Evolutionary conservation across 2,329 filamentous ascomycete species (phyloP), one percentile per base, ranked within the genome.

Genomic region (Pseudogymnoascus sp.): DNA sequence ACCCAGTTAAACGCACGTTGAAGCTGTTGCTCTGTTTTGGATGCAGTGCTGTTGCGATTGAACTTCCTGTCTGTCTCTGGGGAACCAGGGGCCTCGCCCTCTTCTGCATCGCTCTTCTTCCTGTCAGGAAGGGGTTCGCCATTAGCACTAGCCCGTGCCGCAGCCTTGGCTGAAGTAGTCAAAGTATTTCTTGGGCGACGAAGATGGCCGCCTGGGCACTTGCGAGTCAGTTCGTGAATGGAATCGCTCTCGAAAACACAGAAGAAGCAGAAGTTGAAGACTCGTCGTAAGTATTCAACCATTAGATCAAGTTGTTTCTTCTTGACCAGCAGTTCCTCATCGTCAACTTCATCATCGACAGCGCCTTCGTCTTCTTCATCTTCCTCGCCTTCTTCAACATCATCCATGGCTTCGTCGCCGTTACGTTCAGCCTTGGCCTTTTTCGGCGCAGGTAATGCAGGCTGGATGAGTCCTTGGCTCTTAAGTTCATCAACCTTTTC

Each of bases 191-290:
- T 83, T 37, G 94, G 94, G 56, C 94, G 86, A 63, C 94, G 90
- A 63, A 99, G 83, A 77, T 99, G 94, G n/a, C 94, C 94, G 39
- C 94, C 94, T 23, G 94, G 91, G 68, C 94, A 99, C 75, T 99
- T 97, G 62, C 94, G 85, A 38, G 90, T 92, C 65, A 99, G 79
- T 74, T 99, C 94, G 69, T 99, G 94, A 19, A 97, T 86, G 0
- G 92, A 97, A 73, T 99, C 94, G 70, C 91, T 94, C 74, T 99
- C 94, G 67, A 99, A 97, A 4, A 99, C 95, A 72, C 94, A 99
- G 77, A 97, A 99, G 79, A 99, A 96, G 77, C 94, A 99, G 76
- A 99, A 97, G 75, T 94, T 96, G 80, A 95, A 95, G 58, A 99
- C 94, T 13, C 94, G 86, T 58, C 94, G 90, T 62, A 99, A 81